phyloP scores from a whole-genome alignment of 2,329 filamentous ascomycete species.

The Fusarium domesticum region DNA sequence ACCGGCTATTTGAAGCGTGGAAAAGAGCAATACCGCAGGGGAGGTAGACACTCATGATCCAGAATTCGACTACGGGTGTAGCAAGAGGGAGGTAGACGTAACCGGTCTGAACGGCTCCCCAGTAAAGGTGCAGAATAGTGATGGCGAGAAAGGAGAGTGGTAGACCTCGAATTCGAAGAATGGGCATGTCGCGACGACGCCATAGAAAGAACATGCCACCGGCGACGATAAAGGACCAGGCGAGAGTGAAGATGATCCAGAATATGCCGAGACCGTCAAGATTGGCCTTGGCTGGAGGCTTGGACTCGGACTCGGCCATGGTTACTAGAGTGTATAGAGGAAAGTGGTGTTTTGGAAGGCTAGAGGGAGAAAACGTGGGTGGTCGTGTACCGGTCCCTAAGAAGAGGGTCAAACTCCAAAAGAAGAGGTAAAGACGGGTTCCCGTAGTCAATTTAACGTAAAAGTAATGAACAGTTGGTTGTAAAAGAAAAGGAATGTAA shows the following conservation, averaged over 20 bases:
- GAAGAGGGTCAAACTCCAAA: background rate
- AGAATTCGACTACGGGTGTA: constrained; percentile 57
- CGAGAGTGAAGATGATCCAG: constrained; percentile 36
- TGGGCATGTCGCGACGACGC: constrained; percentile 38
- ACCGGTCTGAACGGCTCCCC: constrained; percentile 39
- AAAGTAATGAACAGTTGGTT: background rate
- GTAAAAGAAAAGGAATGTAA: constrained; percentile 2
- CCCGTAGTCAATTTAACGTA: background rate
- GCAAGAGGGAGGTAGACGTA: constrained; percentile 40
- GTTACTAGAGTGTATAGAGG: background rate
- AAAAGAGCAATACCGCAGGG: constrained; percentile 65
- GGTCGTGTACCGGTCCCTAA: background rate
- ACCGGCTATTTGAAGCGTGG: constrained; percentile 60
- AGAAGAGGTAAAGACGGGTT: background rate
- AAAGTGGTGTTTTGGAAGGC: background rate
- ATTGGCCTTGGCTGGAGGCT: constrained; percentile 32
- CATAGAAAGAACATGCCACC: constrained; percentile 42
- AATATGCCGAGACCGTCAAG: constrained; percentile 42
- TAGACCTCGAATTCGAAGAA: constrained; percentile 42
- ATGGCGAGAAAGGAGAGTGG: constrained; percentile 41
- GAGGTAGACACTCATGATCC: constrained; percentile 65
- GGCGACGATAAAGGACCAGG: constrained; percentile 41
- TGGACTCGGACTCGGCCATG: constrained; percentile 21
- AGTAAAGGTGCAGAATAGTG: constrained; percentile 42
- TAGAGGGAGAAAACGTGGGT: background rate